Evolutionary conservation across 148 eudicot genomes (phyloP), one percentile per base, ranked within the genome.

Genomic region (Pouteria glomerata): DNA sequence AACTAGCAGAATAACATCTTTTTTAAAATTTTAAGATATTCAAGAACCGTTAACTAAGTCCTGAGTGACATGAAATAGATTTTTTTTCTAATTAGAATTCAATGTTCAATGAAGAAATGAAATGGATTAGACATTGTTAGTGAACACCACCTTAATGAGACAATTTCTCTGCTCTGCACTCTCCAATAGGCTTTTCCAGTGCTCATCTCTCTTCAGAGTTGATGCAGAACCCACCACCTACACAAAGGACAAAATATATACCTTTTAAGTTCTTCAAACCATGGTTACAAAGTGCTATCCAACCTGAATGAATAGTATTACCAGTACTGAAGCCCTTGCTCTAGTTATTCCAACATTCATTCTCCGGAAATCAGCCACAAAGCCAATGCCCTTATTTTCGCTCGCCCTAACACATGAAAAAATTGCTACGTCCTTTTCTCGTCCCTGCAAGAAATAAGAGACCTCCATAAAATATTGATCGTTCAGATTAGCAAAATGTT

Each of bases 341-440:
- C 98, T 85, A 41, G 98, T 95, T 76, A 95, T 95, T 15, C 98
- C 97, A 11, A 95, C 98, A 85, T 95, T 95, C 98, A 95, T 91
- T 70, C 97, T 82, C 67, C 96, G 83, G 75, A 77, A 89, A 86
- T 95, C 98, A 73, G 84, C 67, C 60, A 91, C 93, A 74, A 89
- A 91, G 7, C 97, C 98, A 52, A 95, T 91, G 72, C 93, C 86
- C 62, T 34, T 71, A 41, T 85, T 86, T 77, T 91, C 72, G 86
- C 83, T 95, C 63, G 97, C 85, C 71, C 98, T 86, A 33, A 95
- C 98, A 86, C 98, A 95, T 19, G 98, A 89, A 74, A 95, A 95
- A 58, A 95, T 89, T 53, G 97, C 97, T 52, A 95, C 96, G 76
- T 95, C 98, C 77, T 95, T 95, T 80, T 95, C 98, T 73, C 98